These are phyloP conservation scores for Vaccinium corymbosum DNA, from an alignment of 148 eudicot genomes.

Conservation along the genomic window DNA sequence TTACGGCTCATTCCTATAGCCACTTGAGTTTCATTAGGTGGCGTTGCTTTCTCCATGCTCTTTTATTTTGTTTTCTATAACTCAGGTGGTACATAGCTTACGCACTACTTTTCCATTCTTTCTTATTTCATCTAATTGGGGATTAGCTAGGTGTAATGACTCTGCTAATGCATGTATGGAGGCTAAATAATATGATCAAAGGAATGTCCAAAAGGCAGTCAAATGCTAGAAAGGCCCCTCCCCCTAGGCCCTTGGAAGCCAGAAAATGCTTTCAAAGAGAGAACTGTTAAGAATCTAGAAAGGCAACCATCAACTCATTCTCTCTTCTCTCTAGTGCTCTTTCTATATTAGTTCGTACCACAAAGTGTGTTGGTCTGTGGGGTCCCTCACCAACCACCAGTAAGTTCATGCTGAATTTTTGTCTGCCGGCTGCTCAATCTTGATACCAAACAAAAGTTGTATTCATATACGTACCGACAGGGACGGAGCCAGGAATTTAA, in stretches of 20 bases:
- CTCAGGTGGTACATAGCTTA: no score
- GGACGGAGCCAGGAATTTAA: no score
- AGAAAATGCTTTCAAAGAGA: slow-evolving; percentile 11
- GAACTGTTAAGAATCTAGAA: slow-evolving; percentile 17
- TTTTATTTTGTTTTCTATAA: no score
- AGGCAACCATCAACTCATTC: slow-evolving; percentile 9
- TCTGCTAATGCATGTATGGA: neutral
- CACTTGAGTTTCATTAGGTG: no score
- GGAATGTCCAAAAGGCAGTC: slow-evolving; percentile 27
- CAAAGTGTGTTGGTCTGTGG: neutral
- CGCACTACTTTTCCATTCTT: neutral
- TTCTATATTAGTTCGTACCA: no score
- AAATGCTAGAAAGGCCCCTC: slow-evolving; percentile 19
- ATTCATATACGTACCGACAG: neutral
- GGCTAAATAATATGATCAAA: neutral
- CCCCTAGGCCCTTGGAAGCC: neutral
- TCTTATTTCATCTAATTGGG: neutral
- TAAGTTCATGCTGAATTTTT: slow-evolving; percentile 3
- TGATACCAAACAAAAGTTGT: neutral
- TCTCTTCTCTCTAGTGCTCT: slow-evolving; percentile 4
- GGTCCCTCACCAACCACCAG: slow-evolving; percentile 13
- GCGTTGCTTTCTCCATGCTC: no score
- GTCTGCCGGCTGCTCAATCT: slow-evolving; percentile 9
- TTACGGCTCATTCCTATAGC: no score
- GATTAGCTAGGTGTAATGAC: neutral